phyloP scores from a whole-genome alignment of 371 early-diverging fungal genomes.

The Coemansia sp. region DNA sequence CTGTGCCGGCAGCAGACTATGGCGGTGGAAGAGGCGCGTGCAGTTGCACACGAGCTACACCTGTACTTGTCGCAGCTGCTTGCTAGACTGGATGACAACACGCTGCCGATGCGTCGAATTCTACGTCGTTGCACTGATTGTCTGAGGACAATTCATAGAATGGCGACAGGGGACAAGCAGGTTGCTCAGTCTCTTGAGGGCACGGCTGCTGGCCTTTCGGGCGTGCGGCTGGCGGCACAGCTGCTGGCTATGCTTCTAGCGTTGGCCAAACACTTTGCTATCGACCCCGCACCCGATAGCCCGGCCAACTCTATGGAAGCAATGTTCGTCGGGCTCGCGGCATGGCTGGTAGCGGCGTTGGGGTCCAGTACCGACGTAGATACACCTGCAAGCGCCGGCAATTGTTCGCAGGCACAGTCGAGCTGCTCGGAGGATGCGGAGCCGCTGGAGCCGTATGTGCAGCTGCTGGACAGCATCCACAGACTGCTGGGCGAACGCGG shows the following conservation, averaged over 20 bases:
- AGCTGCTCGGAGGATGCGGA: constrained; percentile 4
- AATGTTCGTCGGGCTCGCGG: constrained; percentile 19
- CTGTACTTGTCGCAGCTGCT: constrained; percentile 29
- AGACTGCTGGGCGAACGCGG: constrained; percentile 40
- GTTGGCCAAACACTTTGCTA: constrained; percentile 13
- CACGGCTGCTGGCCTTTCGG: no score
- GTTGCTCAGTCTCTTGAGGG: background rate
- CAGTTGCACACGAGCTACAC: constrained; percentile 22
- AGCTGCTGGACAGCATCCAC: constrained; percentile 14
- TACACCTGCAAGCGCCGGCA: background rate
- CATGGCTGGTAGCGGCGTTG: constrained; percentile 28
- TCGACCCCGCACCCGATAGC: constrained; percentile 10
- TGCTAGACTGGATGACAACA: background rate
- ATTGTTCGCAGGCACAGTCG: background rate
- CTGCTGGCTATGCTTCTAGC: constrained; percentile 21
- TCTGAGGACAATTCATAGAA: constrained; percentile 4
- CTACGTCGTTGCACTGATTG: constrained; percentile 14
- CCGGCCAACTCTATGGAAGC: constrained; percentile 11
- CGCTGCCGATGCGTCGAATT: constrained; percentile 5
- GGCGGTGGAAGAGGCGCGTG: constrained; percentile 1
- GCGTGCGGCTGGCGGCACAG: constrained; percentile 3
- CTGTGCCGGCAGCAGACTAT: constrained; percentile 4
- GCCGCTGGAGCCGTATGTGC: background rate
- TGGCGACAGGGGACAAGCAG: background rate
- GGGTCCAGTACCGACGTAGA: background rate